phyloP scores from a whole-genome alignment of 768 basidiomycete genomes.

The Kwoniella sp. region DNA sequence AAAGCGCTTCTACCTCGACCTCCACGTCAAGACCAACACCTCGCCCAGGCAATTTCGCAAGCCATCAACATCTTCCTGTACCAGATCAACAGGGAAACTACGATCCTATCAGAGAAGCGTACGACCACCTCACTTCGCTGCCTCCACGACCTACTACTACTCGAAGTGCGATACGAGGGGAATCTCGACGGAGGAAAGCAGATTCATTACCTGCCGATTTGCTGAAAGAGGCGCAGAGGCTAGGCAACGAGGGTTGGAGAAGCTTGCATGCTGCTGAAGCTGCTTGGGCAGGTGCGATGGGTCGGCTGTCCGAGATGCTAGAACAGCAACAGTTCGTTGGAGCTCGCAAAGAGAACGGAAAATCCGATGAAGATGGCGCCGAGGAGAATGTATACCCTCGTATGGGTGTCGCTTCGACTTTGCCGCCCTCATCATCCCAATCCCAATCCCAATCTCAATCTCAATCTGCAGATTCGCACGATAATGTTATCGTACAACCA shows the following conservation, averaged over 20 bases:
- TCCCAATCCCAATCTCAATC: too few species aligned
- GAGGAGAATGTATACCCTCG: not conserved
- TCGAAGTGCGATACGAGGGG: not conserved
- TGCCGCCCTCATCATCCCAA: not conserved
- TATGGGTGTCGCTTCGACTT: slow-evolving; percentile 4
- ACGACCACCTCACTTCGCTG: slow-evolving; percentile 6
- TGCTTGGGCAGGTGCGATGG: slow-evolving; percentile 34
- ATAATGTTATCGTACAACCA: not conserved
- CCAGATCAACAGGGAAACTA: not conserved
- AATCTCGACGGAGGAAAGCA: slow-evolving; percentile 6
- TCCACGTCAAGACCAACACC: not conserved
- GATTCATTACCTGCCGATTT: slow-evolving; percentile 23
- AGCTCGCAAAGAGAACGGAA: not conserved
- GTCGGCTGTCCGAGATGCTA: slow-evolving; percentile 7
- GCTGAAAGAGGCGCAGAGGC: slow-evolving; percentile 27
- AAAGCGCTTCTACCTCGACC: not conserved
- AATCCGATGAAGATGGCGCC: not conserved
- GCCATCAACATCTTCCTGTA: not conserved
- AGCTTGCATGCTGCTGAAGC: slow-evolving; percentile 32
- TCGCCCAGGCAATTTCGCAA: not conserved
- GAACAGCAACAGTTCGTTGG: not conserved
- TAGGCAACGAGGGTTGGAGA: slow-evolving; percentile 31
- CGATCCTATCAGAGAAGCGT: slow-evolving; percentile 15
- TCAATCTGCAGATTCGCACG: not conserved
- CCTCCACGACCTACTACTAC: slow-evolving; percentile 1